These are phyloP conservation scores for Candida andamanensis DNA, from an alignment of 805 yeast genomes.

Conservation along the genomic window DNA sequence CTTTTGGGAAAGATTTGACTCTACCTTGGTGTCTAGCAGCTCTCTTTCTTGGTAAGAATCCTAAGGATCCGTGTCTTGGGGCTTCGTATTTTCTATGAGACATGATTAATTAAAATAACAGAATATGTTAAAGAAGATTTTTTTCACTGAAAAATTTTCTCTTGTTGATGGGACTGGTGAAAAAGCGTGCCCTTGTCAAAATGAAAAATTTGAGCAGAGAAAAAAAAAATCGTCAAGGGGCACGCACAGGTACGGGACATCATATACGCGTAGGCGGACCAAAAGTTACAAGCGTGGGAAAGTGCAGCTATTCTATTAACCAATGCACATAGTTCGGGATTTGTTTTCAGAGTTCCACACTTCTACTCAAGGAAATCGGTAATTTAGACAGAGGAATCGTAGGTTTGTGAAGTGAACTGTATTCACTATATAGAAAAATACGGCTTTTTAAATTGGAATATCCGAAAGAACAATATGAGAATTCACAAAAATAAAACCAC, in stretches of 20 bases:
- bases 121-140: neutral
- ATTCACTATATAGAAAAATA: too few species aligned
- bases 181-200: neutral
- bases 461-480: neutral
- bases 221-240: neutral
- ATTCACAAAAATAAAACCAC: neutral
- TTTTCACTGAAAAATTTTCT: conserved; percentile 2
- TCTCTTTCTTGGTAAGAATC: conserved; percentile 99
- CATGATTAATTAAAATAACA: conserved; percentile 49
- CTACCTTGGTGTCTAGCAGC: conserved; percentile 97
- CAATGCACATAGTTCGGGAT: too few species aligned
- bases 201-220: neutral
- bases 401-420: too few species aligned
- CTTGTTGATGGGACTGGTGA: neutral
- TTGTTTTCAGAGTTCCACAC: too few species aligned
- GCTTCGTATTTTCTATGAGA: conserved; percentile 99
- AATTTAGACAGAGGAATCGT: too few species aligned
- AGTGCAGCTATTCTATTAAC: too few species aligned
- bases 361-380: too few species aligned
- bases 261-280: too few species aligned
- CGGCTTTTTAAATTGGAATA: too few species aligned
- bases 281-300: neutral
- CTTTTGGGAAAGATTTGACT: conserved; percentile 95
- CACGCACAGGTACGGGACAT: too few species aligned
- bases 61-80: conserved; percentile 99